Base-by-base conservation (phyloP, 2,329 filamentous ascomycete species). In the Zalaria sp. region DNA sequence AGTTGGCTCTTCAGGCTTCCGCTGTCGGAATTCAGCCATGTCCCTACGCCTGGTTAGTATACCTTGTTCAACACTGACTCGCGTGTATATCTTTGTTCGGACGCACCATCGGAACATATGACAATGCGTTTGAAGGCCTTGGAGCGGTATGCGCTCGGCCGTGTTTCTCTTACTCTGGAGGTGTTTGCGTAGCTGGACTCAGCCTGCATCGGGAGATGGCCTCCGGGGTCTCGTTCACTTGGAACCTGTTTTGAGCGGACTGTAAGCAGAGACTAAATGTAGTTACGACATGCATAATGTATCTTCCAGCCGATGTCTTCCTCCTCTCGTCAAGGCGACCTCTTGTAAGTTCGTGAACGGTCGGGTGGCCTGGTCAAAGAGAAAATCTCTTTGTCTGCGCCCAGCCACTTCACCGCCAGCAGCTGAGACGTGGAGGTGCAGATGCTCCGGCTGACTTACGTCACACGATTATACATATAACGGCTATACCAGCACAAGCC, bases 11-110 rank as follows among this genome's bases (percentile, higher is more conserved):
- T 65, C n/a, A 64, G 52, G 43, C 58, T 61, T 36, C 63, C 63
- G 40, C 63, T 63, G 45, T 69, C 67, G 5, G 66, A 64, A 48
- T 71, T 67, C 37, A 68, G 53, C 67, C 66, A 70, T n/a, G 67
- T 66, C 35, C 60, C 59, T 60, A 18, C 4, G 4, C 7, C 27
- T 27, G 25, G 27, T 38, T 11, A 27, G 29, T 26, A 32, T 36
- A 37, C 27, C 27, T 11, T 25, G 18, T 38, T n/a, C 31, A 27
- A 37, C 18, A 27, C 8, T 27, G 6, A 11, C 28, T 18, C 36
- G 25, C 5, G 25, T 35, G 2, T 42, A 34, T 1, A 34, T 35
- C 25, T 36, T 31, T 7, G n/a, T 18, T 5, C 10, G 34, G 25
- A 29, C 60, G 40, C 52, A 64, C 63, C 63, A 49, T 66, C 63